Base-by-base conservation (phyloP, 2,329 filamentous ascomycete species). In the Ophioceras dolichostomum region DNA sequence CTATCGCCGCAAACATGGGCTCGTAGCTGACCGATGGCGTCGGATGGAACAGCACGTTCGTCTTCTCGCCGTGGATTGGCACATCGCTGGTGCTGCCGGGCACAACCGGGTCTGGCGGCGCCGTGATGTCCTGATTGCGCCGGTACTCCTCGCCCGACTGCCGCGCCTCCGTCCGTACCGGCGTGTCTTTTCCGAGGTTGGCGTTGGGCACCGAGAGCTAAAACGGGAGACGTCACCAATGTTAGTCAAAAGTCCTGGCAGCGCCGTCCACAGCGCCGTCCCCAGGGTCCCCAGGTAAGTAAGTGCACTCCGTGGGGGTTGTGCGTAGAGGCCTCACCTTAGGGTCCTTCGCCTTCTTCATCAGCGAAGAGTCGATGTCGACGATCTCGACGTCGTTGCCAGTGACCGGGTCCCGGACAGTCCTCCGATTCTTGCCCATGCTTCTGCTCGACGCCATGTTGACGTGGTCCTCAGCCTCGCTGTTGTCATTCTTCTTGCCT, bases 11-110 rank as follows among this genome's bases (percentile, higher is more conserved):
- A 54, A 83, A 95, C 72, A 87, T 94, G 4, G 88, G 86, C 57
- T 94, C 85, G 53, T 86, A 94, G 62, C 80, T 86, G 46, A 94
- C 73, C 0, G 82, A 83, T 0, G 89, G 89, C 0, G 89, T 96
- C 13, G 91, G 89, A 57, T 95, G 89, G 59, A 96, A 96, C 21
- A 95, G 70, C 14, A 96, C 79, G 44, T 94, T 95, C 4, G 91
- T 96, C 70, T 91, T 95, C 55, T 96, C 89, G 50, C 88, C 89
- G 52, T 88, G 83, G 41, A 96, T 94, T 3, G 91, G 91, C 2
- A 96, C 87, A 58, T 96, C 91, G 19, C 85, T 88, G 0, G 89
- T 96, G 24, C 80, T 76, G 18, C 86, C 85, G 40, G 79, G 71
- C 13, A 79, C 78, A 16, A 94, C 67, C 1, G 89, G 89, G 46